phyloP scores from a whole-genome alignment of 1,284 basidiomycete genomes.

The Ganoderma meredithae region DNA sequence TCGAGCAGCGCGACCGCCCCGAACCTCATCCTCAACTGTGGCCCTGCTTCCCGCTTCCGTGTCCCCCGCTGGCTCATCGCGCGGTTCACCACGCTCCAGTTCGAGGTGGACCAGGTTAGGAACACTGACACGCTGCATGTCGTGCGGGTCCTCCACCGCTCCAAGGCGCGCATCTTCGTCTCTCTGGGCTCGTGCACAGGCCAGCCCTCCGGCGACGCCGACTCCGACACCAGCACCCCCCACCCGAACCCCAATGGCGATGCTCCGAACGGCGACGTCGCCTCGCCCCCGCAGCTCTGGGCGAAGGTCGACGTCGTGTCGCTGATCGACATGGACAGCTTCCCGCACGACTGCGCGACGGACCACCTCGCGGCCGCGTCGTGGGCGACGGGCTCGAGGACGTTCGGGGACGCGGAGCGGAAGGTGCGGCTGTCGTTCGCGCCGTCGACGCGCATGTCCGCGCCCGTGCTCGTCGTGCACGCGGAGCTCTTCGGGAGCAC shows the following conservation, averaged over 20 bases:
- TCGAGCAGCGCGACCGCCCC: neutral
- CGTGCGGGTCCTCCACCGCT: neutral
- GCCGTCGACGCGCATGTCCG: neutral
- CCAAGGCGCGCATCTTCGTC: neutral
- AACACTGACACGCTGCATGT: neutral
- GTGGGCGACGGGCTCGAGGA: neutral
- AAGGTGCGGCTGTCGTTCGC: neutral
- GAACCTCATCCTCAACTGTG: neutral
- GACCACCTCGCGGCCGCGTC: neutral
- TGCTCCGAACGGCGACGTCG: neutral
- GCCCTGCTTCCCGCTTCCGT: neutral
- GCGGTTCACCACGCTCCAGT: neutral
- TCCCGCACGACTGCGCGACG: neutral
- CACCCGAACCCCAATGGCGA: too few relatives aligned
- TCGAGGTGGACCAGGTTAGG: neutral
- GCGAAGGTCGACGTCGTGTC: neutral
- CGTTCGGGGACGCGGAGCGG: neutral
- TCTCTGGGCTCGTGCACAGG: too few relatives aligned
- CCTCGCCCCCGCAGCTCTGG: neutral
- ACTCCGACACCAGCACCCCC: too few relatives aligned
- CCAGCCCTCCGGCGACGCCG: too few relatives aligned
- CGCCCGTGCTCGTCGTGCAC: neutral
- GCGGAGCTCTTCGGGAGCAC: neutral
- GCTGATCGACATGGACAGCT: neutral
- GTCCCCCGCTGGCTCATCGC: slow-evolving; percentile 1